These are phyloP conservation scores for Arbutus unedo DNA, from an alignment of 148 eudicot species.

Conservation along the genomic window DNA sequence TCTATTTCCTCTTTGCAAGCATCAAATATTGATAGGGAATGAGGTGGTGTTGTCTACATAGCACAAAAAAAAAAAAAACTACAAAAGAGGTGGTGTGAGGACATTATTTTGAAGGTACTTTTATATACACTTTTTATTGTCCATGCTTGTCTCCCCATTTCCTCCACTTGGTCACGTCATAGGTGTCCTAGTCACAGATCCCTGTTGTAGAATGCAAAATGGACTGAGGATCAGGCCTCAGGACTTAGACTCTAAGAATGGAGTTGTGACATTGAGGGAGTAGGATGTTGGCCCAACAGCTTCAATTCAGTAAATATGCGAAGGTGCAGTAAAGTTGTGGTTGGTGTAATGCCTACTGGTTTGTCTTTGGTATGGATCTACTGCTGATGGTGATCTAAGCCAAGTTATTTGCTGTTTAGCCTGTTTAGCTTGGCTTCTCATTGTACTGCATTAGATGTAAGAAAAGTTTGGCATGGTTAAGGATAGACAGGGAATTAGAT, in stretches of 20 bases:
- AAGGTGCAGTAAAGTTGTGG: background rate
- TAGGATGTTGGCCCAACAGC: background rate
- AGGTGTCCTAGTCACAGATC: background rate
- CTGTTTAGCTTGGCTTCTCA: slow-evolving; percentile 5
- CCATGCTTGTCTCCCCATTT: background rate
- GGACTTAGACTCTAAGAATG: background rate
- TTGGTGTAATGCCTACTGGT: background rate
- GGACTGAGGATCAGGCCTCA: background rate
- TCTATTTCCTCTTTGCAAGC: background rate
- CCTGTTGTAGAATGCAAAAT: background rate
- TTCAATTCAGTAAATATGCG: background rate
- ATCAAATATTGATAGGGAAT: too few species aligned
- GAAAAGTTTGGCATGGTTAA: background rate
- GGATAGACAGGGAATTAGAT: background rate
- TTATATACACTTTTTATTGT: background rate
- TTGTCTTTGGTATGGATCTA: background rate
- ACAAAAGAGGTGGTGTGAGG: too few species aligned
- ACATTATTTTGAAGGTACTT: too few species aligned
- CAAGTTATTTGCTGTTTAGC: background rate
- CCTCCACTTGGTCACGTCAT: background rate
- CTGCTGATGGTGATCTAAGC: background rate
- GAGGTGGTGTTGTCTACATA: background rate
- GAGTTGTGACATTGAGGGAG: background rate
- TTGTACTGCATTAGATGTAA: background rate
- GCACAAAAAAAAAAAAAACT: too few species aligned